Evolutionary conservation across 2,329 filamentous ascomycete genomes (phyloP), one percentile per base, ranked within the genome.

Genomic region (Juglanconis oblonga): DNA sequence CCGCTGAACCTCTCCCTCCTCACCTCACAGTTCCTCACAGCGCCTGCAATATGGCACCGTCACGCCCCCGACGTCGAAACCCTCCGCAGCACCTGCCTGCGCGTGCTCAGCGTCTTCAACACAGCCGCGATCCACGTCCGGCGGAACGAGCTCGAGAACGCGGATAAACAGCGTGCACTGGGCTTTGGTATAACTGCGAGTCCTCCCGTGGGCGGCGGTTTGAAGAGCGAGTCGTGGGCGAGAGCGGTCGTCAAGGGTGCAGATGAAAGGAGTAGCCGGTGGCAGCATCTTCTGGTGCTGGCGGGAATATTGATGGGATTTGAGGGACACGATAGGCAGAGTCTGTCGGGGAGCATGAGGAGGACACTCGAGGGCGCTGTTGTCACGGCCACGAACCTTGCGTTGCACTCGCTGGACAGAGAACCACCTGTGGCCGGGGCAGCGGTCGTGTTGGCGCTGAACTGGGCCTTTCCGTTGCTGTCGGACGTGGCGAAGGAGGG

Each of bases 231-330:
- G 53, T 77, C 75, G 29, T 87, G 85, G 84, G 76, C 82, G 8
- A 77, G 79, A 24, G 82, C 82, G 1, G 79, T 87, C 3, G 79
- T 81, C 48, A 81, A 81, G 66, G 85, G 84, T 40, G 78, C 82
- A 9, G 84, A 87, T 57, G 81, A 81, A 36, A 79, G 80, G 49
- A 85, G 85, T 14, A 81, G 80, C 32, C 79, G 91, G 69, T 97
- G 92, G 92, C 88, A 92, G 72, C 92, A 97, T 72, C 74, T 92
- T 35, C 78, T 97, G n/a, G 82, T 93, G 5, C 82, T 97, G 8
- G 87, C 87, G 0, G 93, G 92, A 3, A 77, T 96, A 29, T 74
- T 97, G 60, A 82, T 94, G 70, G 92, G 91, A 8, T 88, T 93
- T 69, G 88, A 90, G 65, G 79, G 82, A 14, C 80, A 84, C 62